phyloP scores from a whole-genome alignment of 192 early-diverging fungal species.

The Nowakowskiella sp. region DNA sequence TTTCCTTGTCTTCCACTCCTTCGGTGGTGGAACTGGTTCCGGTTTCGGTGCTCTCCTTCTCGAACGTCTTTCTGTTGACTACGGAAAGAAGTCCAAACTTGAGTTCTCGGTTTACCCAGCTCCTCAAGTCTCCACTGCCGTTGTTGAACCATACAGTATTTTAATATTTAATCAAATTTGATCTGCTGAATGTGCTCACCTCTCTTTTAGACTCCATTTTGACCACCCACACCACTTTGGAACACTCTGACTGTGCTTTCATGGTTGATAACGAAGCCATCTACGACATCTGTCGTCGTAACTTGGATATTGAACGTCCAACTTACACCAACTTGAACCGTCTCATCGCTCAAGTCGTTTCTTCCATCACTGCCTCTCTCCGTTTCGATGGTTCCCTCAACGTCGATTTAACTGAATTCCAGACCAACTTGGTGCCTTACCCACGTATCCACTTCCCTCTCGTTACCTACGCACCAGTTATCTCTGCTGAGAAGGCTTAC shows the following conservation, averaged over 20 bases:
- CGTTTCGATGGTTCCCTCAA: constrained; percentile 98
- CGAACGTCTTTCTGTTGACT: constrained; percentile 98
- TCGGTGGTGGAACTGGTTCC: constrained; percentile 98
- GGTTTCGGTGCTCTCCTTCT: constrained; percentile 96
- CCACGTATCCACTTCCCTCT: constrained; percentile 98
- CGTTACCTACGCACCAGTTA: constrained; percentile 92
- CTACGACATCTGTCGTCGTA: constrained; percentile 98
- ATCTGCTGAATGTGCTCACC: no score
- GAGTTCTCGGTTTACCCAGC: constrained; percentile 99
- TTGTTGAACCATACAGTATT: constrained; percentile 88
- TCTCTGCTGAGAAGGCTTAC: constrained; percentile 90
- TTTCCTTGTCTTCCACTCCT: constrained; percentile 99
- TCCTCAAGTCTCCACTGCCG: constrained; percentile 92
- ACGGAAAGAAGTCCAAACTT: constrained; percentile 99
- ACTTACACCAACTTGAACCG: constrained; percentile 97
- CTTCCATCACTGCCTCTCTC: constrained; percentile 97
- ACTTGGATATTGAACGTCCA: constrained; percentile 93
- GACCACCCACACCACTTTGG: constrained; percentile 97
- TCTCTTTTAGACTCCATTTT: constrained; percentile 74
- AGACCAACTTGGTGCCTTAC: constrained; percentile 99
- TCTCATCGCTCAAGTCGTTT: constrained; percentile 97
- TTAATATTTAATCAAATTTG: not conserved
- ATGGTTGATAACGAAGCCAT: constrained; percentile 99
- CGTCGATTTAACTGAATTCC: constrained; percentile 99
- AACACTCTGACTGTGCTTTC: constrained; percentile 98